Evolutionary conservation across 495 filamentous ascomycete genomes (phyloP).

Genomic region (Penicillium dipodomyicola): DNA sequence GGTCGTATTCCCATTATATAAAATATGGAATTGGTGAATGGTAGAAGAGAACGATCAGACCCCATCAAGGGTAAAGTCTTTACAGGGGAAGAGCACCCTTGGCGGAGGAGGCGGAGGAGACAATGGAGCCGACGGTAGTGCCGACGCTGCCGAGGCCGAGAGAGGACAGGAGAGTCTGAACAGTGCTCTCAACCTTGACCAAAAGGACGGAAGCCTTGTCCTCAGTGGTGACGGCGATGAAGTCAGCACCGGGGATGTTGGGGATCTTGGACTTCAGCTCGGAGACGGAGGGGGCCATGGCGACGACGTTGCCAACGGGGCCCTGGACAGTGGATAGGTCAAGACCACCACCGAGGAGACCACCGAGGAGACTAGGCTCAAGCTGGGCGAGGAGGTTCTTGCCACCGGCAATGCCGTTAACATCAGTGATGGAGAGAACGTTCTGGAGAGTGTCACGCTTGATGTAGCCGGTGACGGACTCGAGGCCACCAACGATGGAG

Average conservation of each 20-base stretch:
- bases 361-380: constrained; percentile 14
- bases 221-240: constrained; percentile 20
- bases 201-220: constrained; percentile 22
- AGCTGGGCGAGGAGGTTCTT: constrained; percentile 18
- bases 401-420: constrained; percentile 11
- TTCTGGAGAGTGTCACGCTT: constrained; percentile 16
- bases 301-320: constrained; percentile 22
- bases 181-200: constrained; percentile 22
- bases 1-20: constrained; percentile 13
- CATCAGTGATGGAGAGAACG: constrained; percentile 20
- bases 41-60: constrained; percentile 24
- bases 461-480: constrained; percentile 6
- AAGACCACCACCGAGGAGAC: constrained; percentile 15
- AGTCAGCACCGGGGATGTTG: constrained; percentile 16
- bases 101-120: constrained; percentile 10
- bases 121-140: constrained; percentile 20
- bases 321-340: constrained; percentile 19
- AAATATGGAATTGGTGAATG: constrained; percentile 17
- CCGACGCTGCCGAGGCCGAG: constrained; percentile 24
- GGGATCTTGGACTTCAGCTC: constrained; percentile 15
- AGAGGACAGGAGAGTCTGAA: constrained; percentile 19
- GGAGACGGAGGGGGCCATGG: constrained; percentile 11
- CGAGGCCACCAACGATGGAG: constrained; percentile 17
- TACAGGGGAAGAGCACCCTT: constrained; percentile 12
- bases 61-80: constrained; percentile 20